These are phyloP conservation scores for Aspergillus sparsus DNA, from an alignment of 495 filamentous ascomycete species.

Conservation along the genomic window DNA sequence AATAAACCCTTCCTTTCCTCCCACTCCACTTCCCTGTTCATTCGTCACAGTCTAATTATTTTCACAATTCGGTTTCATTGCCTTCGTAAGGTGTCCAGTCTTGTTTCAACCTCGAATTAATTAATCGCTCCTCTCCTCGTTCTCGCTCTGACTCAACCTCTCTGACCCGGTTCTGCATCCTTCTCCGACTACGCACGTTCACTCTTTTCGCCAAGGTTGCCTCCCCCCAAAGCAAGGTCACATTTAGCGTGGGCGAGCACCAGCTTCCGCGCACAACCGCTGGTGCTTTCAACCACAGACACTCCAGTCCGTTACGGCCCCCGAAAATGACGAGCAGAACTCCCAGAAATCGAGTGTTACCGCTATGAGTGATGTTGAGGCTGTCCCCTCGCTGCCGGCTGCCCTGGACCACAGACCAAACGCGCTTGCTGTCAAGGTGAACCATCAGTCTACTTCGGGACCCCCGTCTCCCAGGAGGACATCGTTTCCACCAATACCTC, in stretches of 20 bases:
- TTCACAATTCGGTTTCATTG: not conserved
- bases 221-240: slow-evolving; percentile 1
- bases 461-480: slow-evolving; percentile 31
- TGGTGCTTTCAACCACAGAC: slow-evolving; percentile 42
- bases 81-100: too few relatives aligned
- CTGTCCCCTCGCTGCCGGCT: slow-evolving; percentile 47
- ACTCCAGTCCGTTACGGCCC: slow-evolving; percentile 41
- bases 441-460: slow-evolving; percentile 30
- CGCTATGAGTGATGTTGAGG: slow-evolving; percentile 56
- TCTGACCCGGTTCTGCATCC: not conserved
- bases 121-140: not conserved
- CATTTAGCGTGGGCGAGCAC: slow-evolving; percentile 32
- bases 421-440: slow-evolving; percentile 41
- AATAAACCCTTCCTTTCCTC: not conserved
- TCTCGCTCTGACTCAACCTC: slow-evolving; percentile 1
- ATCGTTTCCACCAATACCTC: slow-evolving; percentile 24
- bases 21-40: not conserved
- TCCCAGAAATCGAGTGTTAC: slow-evolving; percentile 46
- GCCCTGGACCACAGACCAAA: slow-evolving; percentile 44
- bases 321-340: slow-evolving; percentile 54
- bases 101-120: not conserved
- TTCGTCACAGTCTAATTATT: not conserved
- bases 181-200: not conserved
- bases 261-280: slow-evolving; percentile 42
- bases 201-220: not conserved